Conservation (phyloP, 805 yeast species). For the Wickerhamiella dianesei region DNA sequence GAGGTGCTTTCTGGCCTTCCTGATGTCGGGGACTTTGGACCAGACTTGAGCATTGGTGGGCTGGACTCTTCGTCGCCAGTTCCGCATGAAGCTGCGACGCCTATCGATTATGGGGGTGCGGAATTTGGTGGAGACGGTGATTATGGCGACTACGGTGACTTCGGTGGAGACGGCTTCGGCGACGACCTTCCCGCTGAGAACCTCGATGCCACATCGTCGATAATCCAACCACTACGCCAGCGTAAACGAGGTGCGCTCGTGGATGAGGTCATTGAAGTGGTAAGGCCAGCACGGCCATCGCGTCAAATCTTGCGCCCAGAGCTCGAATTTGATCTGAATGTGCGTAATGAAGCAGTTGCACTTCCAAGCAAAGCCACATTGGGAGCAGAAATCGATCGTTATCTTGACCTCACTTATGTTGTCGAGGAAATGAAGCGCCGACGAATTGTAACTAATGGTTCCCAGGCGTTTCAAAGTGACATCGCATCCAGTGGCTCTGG, state of each 20-base stretch:
- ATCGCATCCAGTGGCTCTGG: not conserved
- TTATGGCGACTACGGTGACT: conserved; percentile 1
- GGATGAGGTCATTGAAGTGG: conserved; percentile 9
- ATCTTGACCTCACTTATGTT: conserved; percentile 11
- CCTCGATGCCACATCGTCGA: conserved; percentile 10
- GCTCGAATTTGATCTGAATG: not conserved
- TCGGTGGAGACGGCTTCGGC: not conserved
- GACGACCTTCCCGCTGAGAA: conserved; percentile 1
- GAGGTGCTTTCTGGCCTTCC: conserved; percentile 2
- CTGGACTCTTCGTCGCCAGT: not conserved
- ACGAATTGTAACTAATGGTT: conserved; percentile 2
- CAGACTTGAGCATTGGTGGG: not conserved
- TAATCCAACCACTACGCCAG: not conserved
- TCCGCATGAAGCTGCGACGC: not conserved
- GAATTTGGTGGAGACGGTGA: not conserved
- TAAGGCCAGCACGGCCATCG: conserved; percentile 4
- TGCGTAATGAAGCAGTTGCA: not conserved
- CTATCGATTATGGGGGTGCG: conserved; percentile 11
- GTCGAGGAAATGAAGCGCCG: conserved; percentile 13
- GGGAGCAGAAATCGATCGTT: conserved; percentile 4
- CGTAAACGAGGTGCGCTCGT: conserved; percentile 7
- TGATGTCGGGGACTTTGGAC: conserved; percentile 1
- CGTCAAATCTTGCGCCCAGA: conserved; percentile 5
- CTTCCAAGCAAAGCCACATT: not conserved
- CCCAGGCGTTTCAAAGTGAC: not conserved